These are phyloP conservation scores for Vitis rupestris DNA, from an alignment of 164 flowering plant species.

Conservation along the genomic window DNA sequence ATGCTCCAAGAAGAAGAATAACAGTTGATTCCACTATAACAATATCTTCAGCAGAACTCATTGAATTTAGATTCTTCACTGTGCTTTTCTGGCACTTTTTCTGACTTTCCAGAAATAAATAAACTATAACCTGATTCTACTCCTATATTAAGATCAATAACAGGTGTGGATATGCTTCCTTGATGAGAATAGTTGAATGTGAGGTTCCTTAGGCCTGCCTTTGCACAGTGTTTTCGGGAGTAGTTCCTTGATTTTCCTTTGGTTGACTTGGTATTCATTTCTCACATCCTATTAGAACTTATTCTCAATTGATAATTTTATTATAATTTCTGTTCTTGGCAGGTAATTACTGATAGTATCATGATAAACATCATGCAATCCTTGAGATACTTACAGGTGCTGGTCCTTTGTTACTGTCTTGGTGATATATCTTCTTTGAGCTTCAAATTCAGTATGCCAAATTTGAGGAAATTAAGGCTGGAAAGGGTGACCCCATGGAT, in stretches of 20 bases:
- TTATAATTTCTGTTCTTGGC: conserved; percentile 11
- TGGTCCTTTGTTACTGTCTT: conserved; percentile 67
- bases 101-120: too few species aligned
- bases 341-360: conserved; percentile 65
- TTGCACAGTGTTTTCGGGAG: background rate
- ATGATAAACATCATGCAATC: conserved; percentile 38
- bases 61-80: too few species aligned
- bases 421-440: conserved; percentile 63
- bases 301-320: background rate
- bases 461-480: conserved; percentile 60
- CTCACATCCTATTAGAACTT: background rate
- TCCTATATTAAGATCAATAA: background rate
- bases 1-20: too few species aligned
- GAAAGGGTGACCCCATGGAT: conserved; percentile 77
- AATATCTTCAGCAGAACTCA: too few species aligned
- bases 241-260: background rate
- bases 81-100: too few species aligned
- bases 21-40: too few species aligned
- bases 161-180: background rate
- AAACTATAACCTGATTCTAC: background rate
- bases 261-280: too few species aligned
- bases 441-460: conserved; percentile 45
- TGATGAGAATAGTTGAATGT: background rate
- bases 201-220: background rate
- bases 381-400: conserved; percentile 39